Evolutionary conservation across 2,329 filamentous ascomycete species (phyloP).

Genomic region (Pseudocercospora macadamiae): DNA sequence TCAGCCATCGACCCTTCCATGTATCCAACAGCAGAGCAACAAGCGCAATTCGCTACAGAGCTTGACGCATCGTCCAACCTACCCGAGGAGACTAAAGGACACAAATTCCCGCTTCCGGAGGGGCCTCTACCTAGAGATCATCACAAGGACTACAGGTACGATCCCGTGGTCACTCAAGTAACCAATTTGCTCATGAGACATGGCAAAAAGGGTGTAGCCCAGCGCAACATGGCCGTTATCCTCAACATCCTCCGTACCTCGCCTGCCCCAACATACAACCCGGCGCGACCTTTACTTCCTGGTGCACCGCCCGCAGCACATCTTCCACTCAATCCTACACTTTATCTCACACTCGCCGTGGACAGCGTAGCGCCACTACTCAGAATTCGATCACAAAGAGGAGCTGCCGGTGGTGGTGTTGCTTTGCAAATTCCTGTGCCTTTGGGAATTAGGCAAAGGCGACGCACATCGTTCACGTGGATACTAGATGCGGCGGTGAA

Average conservation of each 20-base stretch:
- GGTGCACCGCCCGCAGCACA: constrained; percentile 73
- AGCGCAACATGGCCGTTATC: constrained; percentile 85
- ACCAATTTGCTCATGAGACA: constrained; percentile 89
- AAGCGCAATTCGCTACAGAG: constrained; percentile 26
- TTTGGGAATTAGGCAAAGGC: constrained; percentile 71
- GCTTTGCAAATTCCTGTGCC: constrained; percentile 82
- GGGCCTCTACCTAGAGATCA: constrained; percentile 65
- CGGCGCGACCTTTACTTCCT: constrained; percentile 71
- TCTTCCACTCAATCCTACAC: constrained; percentile 84
- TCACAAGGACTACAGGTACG: constrained; percentile 79
- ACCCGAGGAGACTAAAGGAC: constrained; percentile 57
- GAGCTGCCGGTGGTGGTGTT: constrained; percentile 82
- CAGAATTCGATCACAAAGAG: constrained; percentile 73
- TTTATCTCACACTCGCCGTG: constrained; percentile 86
- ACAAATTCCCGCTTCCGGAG: constrained; percentile 76
- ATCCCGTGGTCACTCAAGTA: constrained; percentile 81
- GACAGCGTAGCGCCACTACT: constrained; percentile 91
- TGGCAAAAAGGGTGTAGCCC: constrained; percentile 87
- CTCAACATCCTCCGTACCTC: constrained; percentile 83
- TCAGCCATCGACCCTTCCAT: constrained; percentile 30
- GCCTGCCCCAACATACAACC: constrained; percentile 74
- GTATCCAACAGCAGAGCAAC: constrained; percentile 33
- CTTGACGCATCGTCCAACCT: too few relatives aligned
- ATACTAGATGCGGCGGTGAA: constrained; percentile 83
- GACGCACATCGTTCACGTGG: constrained; percentile 82